These are phyloP conservation scores for Botryosphaeria agaves DNA, from an alignment of 2,329 filamentous ascomycete species.

Conservation along the genomic window DNA sequence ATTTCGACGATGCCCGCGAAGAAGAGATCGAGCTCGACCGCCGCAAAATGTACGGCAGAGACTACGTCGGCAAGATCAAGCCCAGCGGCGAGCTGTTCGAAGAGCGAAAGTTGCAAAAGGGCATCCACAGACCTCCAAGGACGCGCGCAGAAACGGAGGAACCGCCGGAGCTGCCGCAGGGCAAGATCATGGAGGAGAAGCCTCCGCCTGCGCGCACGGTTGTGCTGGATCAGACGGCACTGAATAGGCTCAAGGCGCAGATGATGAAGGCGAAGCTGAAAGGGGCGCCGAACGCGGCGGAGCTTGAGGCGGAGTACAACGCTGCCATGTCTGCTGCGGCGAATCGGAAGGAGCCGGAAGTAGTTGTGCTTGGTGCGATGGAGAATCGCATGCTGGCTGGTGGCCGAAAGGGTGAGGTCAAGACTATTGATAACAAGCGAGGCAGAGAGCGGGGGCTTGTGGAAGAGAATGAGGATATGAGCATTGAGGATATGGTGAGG, in stretches of 20 bases:
- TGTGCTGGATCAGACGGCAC: conserved; percentile 52
- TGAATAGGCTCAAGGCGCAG: conserved; percentile 83
- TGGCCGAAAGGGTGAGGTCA: conserved; percentile 57
- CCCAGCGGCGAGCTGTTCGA: conserved; percentile 75
- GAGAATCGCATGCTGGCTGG: conserved; percentile 80
- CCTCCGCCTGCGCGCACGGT: conserved; percentile 30
- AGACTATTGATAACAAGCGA: conserved; percentile 58
- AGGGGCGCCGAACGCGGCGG: conserved; percentile 53
- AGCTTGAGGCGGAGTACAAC: conserved; percentile 74
- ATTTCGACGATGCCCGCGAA: conserved; percentile 85
- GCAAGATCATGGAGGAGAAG: conserved; percentile 37
- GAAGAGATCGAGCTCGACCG: conserved; percentile 84
- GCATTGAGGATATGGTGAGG: conserved; percentile 88
- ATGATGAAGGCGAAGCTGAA: conserved; percentile 92
- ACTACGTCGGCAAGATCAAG: conserved; percentile 70
- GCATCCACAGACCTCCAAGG: conserved; percentile 23
- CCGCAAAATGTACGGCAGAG: conserved; percentile 63
- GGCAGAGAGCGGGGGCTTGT: conserved; percentile 73
- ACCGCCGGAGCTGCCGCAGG: conserved; percentile 27
- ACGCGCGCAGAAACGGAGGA: conserved; percentile 12
- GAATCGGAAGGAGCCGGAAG: conserved; percentile 40
- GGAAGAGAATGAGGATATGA: conserved; percentile 89
- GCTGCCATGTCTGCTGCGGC: conserved; percentile 43
- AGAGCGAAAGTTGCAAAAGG: conserved; percentile 50
- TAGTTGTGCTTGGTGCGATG: conserved; percentile 73